Evolutionary conservation across 2,329 filamentous ascomycete species (phyloP), one percentile per base, ranked within the genome.

Genomic region (Cytospora piceae): DNA sequence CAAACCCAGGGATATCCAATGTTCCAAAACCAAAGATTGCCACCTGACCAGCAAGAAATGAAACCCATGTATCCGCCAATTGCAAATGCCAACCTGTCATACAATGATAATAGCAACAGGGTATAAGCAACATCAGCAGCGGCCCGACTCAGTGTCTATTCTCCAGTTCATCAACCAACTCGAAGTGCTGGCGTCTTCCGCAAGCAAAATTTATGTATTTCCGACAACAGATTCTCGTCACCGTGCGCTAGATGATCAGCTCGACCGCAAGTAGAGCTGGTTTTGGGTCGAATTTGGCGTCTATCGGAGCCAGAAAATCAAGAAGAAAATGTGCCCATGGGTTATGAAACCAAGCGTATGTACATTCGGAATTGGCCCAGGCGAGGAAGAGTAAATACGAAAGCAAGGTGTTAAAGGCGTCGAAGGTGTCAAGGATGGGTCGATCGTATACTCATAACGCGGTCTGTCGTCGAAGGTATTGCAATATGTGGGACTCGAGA

Each of bases 21-120:
- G 61, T 54, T 22, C 64, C 64, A 52, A 58, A 55, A 20, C 27
- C n/a, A n/a, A 22, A 65, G 24, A 55, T 52, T 31, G n/a, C 61
- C 55, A 42, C 49, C 49, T 46, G 46, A 27, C 42, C 29, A 58
- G 24, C 31, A 53, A 27, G 56, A 68, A 67, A 53, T 71, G 68
- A 71, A 71, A 69, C 54, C 46, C 58, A 60, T 57, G 57, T 65
- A 61, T 65, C 49, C 46, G 59, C 34, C 65, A 51, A 51, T 31
- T 20, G 46, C 59, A 62, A 54, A 63, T 56, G 59, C 37, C 58
- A 29, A 53, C 55, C 34, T 49, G 53, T 34, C 42, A 63, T 52
- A 51, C 20, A 29, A 61, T 49, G n/a, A 58, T 15, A 63, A 49
- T 46, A 58, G 57, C 55, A 59, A 64, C 49, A 65, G 66, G 66